Percentiles rank a stretch among this genome's conserved stretches.
Evolutionary conservation across 2,329 filamentous ascomycete species (phyloP).

Genomic region (Lecanicillium sp.): DNA sequence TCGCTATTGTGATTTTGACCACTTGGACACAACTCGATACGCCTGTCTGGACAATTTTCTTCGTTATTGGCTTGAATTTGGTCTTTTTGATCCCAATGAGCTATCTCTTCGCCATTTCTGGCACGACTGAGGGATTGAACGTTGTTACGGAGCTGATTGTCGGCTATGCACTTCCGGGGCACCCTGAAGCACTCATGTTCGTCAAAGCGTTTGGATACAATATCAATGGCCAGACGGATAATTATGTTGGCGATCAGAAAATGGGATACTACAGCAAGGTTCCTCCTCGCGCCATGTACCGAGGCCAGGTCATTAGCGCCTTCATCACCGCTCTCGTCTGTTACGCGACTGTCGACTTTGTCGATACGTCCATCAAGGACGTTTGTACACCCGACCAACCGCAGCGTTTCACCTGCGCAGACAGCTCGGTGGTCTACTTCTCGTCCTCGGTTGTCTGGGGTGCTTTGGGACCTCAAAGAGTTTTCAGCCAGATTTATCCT

Average conservation of each 20-base stretch:
- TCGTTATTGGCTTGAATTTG: too few relatives aligned
- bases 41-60: too few relatives aligned
- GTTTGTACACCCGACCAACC: conserved; percentile 20
- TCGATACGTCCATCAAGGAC: conserved; percentile 21
- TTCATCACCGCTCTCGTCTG: conserved; percentile 29
- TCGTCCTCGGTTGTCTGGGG: conserved; percentile 21
- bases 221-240: conserved; percentile 32
- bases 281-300: conserved; percentile 23
- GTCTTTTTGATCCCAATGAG: too few relatives aligned
- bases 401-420: conserved; percentile 24
- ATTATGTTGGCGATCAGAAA: conserved; percentile 26
- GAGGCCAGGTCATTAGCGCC: conserved; percentile 32
- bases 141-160: too few relatives aligned
- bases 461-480: conserved; percentile 18
- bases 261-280: conserved; percentile 25
- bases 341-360: conserved; percentile 29
- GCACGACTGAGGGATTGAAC: too few relatives aligned
- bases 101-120: too few relatives aligned
- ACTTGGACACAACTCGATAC: too few relatives aligned
- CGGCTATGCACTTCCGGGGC: too few relatives aligned
- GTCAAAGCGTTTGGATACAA: conserved; percentile 45
- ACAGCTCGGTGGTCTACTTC: conserved; percentile 24
- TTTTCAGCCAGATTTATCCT: too few relatives aligned
- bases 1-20: too few relatives aligned
- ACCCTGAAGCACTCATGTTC: conserved; percentile 37